Base-by-base conservation (phyloP, 192 early-diverging fungal species). In the Entomortierella lignicola region DNA sequence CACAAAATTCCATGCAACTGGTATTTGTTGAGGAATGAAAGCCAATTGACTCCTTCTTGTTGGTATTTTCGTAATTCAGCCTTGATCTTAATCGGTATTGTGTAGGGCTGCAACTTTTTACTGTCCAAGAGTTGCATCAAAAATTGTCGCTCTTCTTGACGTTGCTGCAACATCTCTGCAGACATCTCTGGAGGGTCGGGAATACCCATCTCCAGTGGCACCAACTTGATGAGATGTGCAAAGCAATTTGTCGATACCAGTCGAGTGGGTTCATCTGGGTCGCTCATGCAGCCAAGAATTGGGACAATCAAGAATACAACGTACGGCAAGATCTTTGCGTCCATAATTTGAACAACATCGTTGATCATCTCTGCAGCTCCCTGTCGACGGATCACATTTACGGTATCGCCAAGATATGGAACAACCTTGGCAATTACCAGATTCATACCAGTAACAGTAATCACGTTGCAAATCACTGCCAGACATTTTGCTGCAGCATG, bases 291-390 rank as follows among this genome's bases (percentile, higher is more conserved):
- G 31, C 95, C 94, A 21, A 99, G 89, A 32, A 99, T 89, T 1
- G 98, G 98, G 17, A 98, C 94, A 60, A 99, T 93, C 68, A 99
- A 80, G 72, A 99, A 99, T 15, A 98, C 93, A n/a, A 98, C 93
- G 72, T 98, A 99, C 4, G 98, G 95, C 41, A 99, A 81, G 48
- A 98, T 91, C 63, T 86, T 87, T 51, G 92, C 89, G 41, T 92
- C 93, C 63, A 98, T 86, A 11, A 75, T 81, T 56, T 92, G 86
- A 12, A 97, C 92, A 3, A 97, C 80, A 56, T 96, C 91, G 81
- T 93, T 90, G 2, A 96, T 85, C 43, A 89, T 84, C 82, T 99
- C 98, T 4, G 91, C 91, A 13, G 92, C 91, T 30, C 96, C 98
- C 80, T 97, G 97, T 7, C 98, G 91, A 55, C 92, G 82, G 32